A percentile compares a stretch with the other conserved stretches of the same genome.
phyloP scores from a whole-genome alignment of 2,329 filamentous ascomycete genomes.

The Magnaporthiopsis rhizophila region DNA sequence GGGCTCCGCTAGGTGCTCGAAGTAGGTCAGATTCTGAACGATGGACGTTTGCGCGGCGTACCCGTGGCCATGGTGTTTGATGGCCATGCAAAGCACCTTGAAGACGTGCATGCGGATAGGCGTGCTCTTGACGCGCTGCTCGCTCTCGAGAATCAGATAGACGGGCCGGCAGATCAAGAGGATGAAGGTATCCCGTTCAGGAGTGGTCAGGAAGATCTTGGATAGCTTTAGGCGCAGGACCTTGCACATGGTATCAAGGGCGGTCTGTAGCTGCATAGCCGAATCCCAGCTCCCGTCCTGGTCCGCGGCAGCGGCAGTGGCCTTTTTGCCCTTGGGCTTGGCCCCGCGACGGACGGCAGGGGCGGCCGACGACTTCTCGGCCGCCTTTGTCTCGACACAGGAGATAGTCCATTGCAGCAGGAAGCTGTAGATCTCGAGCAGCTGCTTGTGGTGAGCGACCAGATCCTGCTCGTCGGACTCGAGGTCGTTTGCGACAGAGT shows the following conservation, averaged over 20 bases:
- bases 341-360: slow-evolving; percentile 65
- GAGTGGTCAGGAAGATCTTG: slow-evolving; percentile 92
- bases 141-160: slow-evolving; percentile 89
- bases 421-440: slow-evolving; percentile 91
- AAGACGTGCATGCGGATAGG: slow-evolving; percentile 93
- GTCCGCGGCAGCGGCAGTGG: slow-evolving; percentile 40
- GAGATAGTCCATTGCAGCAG: slow-evolving; percentile 91
- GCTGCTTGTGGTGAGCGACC: slow-evolving; percentile 76
- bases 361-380: slow-evolving; percentile 73
- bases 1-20: slow-evolving; percentile 95
- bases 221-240: slow-evolving; percentile 86
- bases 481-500: slow-evolving; percentile 76
- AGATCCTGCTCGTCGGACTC: slow-evolving; percentile 88
- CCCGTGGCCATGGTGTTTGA: slow-evolving; percentile 96
- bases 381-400: slow-evolving; percentile 87
- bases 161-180: slow-evolving; percentile 85
- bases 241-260: slow-evolving; percentile 91
- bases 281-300: slow-evolving; percentile 86
- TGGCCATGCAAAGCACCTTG: slow-evolving; percentile 90
- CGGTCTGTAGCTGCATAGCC: slow-evolving; percentile 74
- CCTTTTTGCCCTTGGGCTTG: slow-evolving; percentile 66
- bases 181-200: slow-evolving; percentile 92
- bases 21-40: slow-evolving; percentile 95
- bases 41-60: slow-evolving; percentile 97
- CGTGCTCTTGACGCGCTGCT: slow-evolving; percentile 82